These are phyloP conservation scores for Testicularia cyperi DNA, from an alignment of 1,284 basidiomycete species.

Conservation along the genomic window DNA sequence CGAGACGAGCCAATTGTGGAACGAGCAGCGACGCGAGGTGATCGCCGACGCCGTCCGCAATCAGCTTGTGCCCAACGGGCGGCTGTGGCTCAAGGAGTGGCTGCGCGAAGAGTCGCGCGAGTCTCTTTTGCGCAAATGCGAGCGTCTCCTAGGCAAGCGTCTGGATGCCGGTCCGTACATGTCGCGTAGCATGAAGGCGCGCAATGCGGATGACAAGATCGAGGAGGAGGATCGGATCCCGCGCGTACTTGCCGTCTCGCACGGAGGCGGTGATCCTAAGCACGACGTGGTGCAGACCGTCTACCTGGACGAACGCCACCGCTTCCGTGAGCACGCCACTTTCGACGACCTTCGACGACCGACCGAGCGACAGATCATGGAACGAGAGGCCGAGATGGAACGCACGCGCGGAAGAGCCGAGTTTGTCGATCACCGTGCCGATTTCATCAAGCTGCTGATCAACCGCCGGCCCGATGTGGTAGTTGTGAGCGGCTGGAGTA, in stretches of 20 bases:
- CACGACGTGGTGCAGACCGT: slow-evolving; percentile 84
- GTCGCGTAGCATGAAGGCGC: slow-evolving; percentile 60
- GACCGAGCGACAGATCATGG: slow-evolving; percentile 63
- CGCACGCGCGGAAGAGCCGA: slow-evolving; percentile 67
- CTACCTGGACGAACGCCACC: slow-evolving; percentile 82
- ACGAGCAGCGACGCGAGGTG: slow-evolving; percentile 77
- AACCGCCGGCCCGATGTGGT: slow-evolving; percentile 83
- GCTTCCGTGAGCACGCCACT: slow-evolving; percentile 81
- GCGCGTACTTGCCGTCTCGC: slow-evolving; percentile 86
- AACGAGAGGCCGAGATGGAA: slow-evolving; percentile 27
- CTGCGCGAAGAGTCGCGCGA: slow-evolving; percentile 89
- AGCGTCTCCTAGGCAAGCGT: slow-evolving; percentile 54
- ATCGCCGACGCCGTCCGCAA: slow-evolving; percentile 77
- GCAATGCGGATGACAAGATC: slow-evolving; percentile 54
- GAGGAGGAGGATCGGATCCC: slow-evolving; percentile 72
- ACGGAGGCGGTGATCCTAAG: slow-evolving; percentile 89
- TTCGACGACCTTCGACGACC: slow-evolving; percentile 69
- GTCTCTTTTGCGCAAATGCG: slow-evolving; percentile 44
- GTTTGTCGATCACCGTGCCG: slow-evolving; percentile 59
- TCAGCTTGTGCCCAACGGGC: slow-evolving; percentile 77
- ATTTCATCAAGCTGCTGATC: slow-evolving; percentile 79
- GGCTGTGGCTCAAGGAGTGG: slow-evolving; percentile 86
- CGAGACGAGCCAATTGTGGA: slow-evolving; percentile 87
- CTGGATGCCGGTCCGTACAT: slow-evolving; percentile 70
- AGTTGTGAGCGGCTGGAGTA: slow-evolving; percentile 74